Evolutionary conservation across 2,329 filamentous ascomycete species (phyloP), one percentile per base, ranked within the genome.

Genomic region (Dryadomyces quercus-mongolicae): DNA sequence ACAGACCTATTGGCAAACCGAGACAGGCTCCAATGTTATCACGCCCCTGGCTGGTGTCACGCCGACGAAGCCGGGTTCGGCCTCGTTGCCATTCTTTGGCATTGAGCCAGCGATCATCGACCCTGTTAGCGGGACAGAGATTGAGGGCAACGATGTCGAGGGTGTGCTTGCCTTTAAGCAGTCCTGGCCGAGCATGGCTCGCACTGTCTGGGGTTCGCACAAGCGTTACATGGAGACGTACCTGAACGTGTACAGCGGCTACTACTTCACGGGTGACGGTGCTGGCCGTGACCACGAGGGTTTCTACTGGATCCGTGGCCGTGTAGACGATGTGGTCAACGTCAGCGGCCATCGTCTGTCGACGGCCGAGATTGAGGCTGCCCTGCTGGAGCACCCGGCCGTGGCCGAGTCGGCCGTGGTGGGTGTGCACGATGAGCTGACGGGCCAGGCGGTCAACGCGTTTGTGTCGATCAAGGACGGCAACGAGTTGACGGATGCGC

Each of bases 141-240:
- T 97, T 60, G 78, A 86, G 64, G 93, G 93, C 57, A 97, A 97
- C 69, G 90, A 97, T 68, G 92, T 97, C 56, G 93, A 98, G 74
- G 93, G 93, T 68, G 92, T 97, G 34, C 75, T 98, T 57, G 90
- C 88, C 51, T 95, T 98, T 77, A 97, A 95, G 80, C 88, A 97
- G 73, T 76, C 93, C 55, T 98, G 93, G 93, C 93, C 93, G 22
- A 95, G 89, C 70, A 97, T 98, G 91, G 89, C 92, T 52, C 87
- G 93, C 61, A 98, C 93, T 25, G 92, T 98, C 59, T 98, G 90
- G 84, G 92, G 92, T 62, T 90, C 91, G 43, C 93, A 98, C 77
- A 93, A 94, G 81, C 84, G 93, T 66, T 98, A 96, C 71, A 92
- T 96, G 89, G 92, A 98, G 63, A 97, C 93, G 12, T 98, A 98